These are phyloP conservation scores for Cladosporium sp. DNA, from an alignment of 2,329 filamentous ascomycete genomes.

Conservation along the genomic window DNA sequence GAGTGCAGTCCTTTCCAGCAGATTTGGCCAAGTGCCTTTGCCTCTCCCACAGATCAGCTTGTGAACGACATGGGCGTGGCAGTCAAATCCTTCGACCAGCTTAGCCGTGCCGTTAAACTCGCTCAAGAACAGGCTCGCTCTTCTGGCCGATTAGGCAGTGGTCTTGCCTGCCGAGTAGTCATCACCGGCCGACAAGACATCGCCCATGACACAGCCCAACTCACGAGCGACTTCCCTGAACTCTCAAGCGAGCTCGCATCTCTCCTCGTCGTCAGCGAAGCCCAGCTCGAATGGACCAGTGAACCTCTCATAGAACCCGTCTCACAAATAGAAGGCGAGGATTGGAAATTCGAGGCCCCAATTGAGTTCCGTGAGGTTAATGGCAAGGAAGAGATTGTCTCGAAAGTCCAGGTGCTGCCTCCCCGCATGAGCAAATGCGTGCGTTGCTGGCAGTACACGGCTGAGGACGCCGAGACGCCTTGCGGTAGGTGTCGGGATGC, in stretches of 20 bases:
- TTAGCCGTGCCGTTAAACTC: slow-evolving; percentile 63
- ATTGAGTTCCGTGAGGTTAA: slow-evolving; percentile 32
- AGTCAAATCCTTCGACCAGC: slow-evolving; percentile 43
- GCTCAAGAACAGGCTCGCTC: slow-evolving; percentile 68
- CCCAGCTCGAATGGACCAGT: slow-evolving; percentile 20
- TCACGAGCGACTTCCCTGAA: background rate
- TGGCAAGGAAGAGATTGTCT: slow-evolving; percentile 17
- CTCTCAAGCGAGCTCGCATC: slow-evolving; percentile 32
- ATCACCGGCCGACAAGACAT: slow-evolving; percentile 31
- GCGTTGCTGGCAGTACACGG: slow-evolving; percentile 83
- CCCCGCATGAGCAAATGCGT: slow-evolving; percentile 65
- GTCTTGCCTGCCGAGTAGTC: slow-evolving; percentile 69
- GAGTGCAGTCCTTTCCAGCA: slow-evolving; percentile 22
- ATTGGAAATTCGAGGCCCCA: slow-evolving; percentile 41
- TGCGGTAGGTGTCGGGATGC: slow-evolving; percentile 70
- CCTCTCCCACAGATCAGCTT: background rate
- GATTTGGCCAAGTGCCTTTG: slow-evolving; percentile 24
- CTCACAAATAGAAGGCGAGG: slow-evolving; percentile 18
- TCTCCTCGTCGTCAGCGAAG: slow-evolving; percentile 40
- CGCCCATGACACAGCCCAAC: background rate
- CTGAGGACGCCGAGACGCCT: slow-evolving; percentile 56
- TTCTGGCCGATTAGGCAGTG: slow-evolving; percentile 71
- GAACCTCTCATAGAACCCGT: slow-evolving; percentile 10
- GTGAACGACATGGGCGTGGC: slow-evolving; percentile 39
- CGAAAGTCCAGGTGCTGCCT: slow-evolving; percentile 29